These are phyloP conservation scores for Nannochloropsis gaditana DNA, from an alignment of 108 stramenopile genomes.

Conservation along the genomic window DNA sequence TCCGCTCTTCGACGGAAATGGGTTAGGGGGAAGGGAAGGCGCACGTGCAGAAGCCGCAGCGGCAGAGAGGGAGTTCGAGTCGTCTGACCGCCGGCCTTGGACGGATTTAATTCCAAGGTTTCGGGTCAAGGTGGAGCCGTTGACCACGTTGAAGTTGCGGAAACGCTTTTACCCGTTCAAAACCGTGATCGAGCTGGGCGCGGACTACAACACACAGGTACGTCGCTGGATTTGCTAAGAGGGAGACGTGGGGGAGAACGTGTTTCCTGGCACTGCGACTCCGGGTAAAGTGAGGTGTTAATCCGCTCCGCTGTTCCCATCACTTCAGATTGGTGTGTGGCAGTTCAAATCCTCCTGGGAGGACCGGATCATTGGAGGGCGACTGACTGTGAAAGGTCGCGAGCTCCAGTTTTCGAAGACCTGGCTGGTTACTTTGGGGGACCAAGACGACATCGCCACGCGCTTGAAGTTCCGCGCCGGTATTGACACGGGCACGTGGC, in stretches of 20 bases:
- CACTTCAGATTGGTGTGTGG: conserved; percentile 35
- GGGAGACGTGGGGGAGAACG: neutral
- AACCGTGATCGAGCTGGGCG: conserved; percentile 40
- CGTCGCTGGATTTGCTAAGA: neutral
- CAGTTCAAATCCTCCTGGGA: conserved; percentile 45
- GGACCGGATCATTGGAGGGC: conserved; percentile 45
- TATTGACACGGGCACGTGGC: conserved; percentile 39
- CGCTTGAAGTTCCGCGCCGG: conserved; percentile 45
- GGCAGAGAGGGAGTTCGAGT: neutral
- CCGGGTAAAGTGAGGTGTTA: neutral
- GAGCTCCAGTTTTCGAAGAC: conserved; percentile 42
- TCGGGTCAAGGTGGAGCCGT: conserved; percentile 28
- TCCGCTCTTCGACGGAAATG: neutral
- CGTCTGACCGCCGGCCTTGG: neutral
- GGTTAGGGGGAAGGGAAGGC: neutral
- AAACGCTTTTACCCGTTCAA: conserved; percentile 43
- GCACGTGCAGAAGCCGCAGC: neutral
- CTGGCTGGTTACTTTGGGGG: conserved; percentile 41
- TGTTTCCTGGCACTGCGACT: too few species aligned
- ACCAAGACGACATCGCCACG: conserved; percentile 45
- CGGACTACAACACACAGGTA: conserved; percentile 44
- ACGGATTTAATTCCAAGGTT: conserved; percentile 37
- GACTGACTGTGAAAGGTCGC: conserved; percentile 37
- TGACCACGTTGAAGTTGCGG: conserved; percentile 41
- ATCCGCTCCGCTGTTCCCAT: neutral